Conservation (phyloP, 441 rosid species). For the Aleurites moluccanus region DNA sequence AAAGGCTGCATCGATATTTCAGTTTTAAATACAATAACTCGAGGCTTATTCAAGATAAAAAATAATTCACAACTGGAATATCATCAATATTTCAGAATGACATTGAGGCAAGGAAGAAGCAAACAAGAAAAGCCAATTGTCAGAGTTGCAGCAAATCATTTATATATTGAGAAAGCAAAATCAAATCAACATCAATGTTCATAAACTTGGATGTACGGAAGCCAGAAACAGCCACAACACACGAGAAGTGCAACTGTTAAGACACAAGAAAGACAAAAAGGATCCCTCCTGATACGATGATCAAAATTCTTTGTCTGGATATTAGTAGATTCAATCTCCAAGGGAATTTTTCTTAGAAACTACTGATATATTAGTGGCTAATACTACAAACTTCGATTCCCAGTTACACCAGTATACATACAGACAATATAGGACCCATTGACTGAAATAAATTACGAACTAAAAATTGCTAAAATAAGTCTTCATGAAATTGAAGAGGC, state of each 20-base stretch:
- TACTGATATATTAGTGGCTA: neutral
- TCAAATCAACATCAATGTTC: too few relatives aligned
- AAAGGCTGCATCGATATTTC: neutral
- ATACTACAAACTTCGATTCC: too few relatives aligned
- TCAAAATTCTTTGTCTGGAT: neutral
- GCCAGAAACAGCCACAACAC: conserved; percentile 1
- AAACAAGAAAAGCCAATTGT: neutral
- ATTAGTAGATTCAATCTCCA: neutral
- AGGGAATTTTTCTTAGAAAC: neutral
- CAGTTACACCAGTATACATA: too few relatives aligned
- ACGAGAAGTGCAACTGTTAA: neutral
- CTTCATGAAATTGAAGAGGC: neutral
- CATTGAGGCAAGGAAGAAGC: neutral
- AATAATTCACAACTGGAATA: neutral
- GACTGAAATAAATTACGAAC: too few relatives aligned
- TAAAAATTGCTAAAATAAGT: too few relatives aligned
- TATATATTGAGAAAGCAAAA: neutral
- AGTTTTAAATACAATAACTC: neutral
- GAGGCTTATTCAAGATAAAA: neutral
- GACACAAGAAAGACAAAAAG: neutral
- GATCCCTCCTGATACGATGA: neutral
- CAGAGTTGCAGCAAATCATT: neutral
- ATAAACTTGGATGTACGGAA: neutral
- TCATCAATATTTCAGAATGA: neutral
- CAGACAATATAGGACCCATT: too few relatives aligned